Conservation (phyloP, 495 filamentous ascomycete genomes). For the Neurospora sp. region DNA sequence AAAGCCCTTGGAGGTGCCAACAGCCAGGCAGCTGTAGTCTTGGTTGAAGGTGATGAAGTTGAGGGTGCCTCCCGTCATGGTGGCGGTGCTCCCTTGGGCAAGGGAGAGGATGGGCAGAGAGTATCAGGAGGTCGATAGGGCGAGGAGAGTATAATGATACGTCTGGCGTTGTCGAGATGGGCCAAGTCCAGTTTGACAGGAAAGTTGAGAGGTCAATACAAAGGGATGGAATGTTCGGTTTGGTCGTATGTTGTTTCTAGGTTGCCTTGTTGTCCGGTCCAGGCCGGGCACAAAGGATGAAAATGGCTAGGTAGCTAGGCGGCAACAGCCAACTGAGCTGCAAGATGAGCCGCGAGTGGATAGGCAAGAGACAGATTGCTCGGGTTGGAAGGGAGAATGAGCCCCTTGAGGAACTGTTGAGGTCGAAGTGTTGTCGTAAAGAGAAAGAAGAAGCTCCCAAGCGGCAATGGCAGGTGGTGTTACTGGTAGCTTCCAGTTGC, state of each 20-base stretch:
- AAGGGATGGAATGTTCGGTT: not conserved
- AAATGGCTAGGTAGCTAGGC: not conserved
- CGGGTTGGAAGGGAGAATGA: not conserved
- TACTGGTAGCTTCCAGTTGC: not conserved
- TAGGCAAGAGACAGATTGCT: not conserved
- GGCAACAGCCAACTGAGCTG: not conserved
- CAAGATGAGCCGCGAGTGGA: not conserved
- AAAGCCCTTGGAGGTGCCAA: conserved; percentile 86
- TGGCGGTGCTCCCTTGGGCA: conserved; percentile 3
- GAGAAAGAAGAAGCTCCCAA: not conserved
- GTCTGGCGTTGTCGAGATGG: not conserved
- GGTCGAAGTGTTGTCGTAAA: not conserved
- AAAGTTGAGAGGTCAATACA: not conserved
- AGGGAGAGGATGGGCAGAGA: not conserved
- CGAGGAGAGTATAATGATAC: not conserved
- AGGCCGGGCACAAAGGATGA: not conserved
- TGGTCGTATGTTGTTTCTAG: not conserved
- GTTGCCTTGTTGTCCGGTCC: not conserved
- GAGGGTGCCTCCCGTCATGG: conserved; percentile 53
- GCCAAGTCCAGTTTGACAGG: not conserved
- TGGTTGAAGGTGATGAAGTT: conserved; percentile 99
- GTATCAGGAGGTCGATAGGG: not conserved
- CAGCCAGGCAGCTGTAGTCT: conserved; percentile 92
- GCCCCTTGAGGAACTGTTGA: not conserved
- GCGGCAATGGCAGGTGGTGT: not conserved